Conservation (phyloP, 2,329 filamentous ascomycete genomes). For the Lecanosticta acicola region DNA sequence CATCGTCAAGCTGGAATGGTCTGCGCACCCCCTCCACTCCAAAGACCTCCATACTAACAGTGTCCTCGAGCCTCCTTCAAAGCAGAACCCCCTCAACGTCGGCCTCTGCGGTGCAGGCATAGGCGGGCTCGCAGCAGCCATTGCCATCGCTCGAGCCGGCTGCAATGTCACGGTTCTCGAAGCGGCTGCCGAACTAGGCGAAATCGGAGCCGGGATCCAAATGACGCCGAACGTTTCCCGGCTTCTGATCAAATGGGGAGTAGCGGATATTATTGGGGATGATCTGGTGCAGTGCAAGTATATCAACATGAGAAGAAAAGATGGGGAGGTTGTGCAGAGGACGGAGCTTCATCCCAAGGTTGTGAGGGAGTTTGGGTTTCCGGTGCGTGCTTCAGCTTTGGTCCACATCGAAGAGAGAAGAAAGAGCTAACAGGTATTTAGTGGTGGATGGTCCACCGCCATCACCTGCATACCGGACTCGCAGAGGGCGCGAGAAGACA, state of each 20-base stretch:
- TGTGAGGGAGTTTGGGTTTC: conserved; percentile 31
- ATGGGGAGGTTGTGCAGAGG: conserved; percentile 32
- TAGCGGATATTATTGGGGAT: conserved; percentile 38
- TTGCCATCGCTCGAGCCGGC: conserved; percentile 33
- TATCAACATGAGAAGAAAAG: conserved; percentile 35
- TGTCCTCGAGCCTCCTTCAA: background rate
- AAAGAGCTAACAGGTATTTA: no score
- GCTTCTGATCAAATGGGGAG: conserved; percentile 36
- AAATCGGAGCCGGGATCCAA: conserved; percentile 29
- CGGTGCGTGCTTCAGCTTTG: conserved; percentile 11
- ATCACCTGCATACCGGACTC: conserved; percentile 44
- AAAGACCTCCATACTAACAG: background rate
- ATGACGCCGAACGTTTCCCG: conserved; percentile 34
- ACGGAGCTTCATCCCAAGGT: conserved; percentile 18
- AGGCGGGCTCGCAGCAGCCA: conserved; percentile 38
- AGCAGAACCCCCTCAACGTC: conserved; percentile 7
- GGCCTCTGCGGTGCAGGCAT: conserved; percentile 33
- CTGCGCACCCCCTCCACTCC: background rate
- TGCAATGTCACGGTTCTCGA: conserved; percentile 37
- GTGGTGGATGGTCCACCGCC: conserved; percentile 44
- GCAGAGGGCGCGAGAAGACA: conserved; percentile 35
- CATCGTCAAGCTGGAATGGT: no score
- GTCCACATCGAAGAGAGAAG: no score
- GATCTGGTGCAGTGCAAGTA: conserved; percentile 38
- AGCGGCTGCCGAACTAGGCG: conserved; percentile 34